Percentiles rank a stretch among this genome's conserved stretches.
These are phyloP conservation scores for Cystobasidium ongulense DNA, from an alignment of 768 basidiomycete genomes.

Conservation along the genomic window DNA sequence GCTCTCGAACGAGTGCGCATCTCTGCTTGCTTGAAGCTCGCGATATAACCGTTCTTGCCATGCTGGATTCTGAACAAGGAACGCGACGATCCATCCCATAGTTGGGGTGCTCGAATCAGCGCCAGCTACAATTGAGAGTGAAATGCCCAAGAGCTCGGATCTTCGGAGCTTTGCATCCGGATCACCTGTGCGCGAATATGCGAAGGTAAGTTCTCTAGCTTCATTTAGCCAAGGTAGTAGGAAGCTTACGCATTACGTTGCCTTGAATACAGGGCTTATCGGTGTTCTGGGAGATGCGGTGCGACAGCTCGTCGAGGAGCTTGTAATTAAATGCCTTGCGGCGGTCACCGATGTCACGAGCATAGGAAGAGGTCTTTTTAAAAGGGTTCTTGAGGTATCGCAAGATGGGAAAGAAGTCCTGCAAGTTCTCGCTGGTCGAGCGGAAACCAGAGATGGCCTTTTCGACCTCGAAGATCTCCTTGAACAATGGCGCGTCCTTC, in stretches of 20 bases:
- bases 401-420: slow-evolving; percentile 2
- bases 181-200: not conserved
- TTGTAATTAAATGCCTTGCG: slow-evolving; percentile 1
- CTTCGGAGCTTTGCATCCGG: not conserved
- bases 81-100: slow-evolving; percentile 14
- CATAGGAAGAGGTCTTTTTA: not conserved
- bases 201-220: not conserved
- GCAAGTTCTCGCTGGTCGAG: slow-evolving; percentile 10
- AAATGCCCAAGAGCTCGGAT: not conserved
- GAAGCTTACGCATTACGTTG: not conserved
- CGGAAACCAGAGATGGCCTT: not conserved
- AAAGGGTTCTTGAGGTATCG: slow-evolving; percentile 3
- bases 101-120: slow-evolving; percentile 7
- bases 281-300: not conserved
- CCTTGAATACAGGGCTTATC: slow-evolving; percentile 7
- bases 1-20: not conserved
- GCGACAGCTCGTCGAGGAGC: not conserved
- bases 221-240: not conserved
- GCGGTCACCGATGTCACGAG: not conserved
- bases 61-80: not conserved
- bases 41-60: slow-evolving; percentile 8
- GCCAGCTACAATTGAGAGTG: slow-evolving; percentile 1
- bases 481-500: not conserved
- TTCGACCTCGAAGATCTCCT: slow-evolving; percentile 10
- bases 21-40: not conserved